These are phyloP conservation scores for Parasarocladium wereldwijsianum DNA, from an alignment of 2,329 filamentous ascomycete species.

Conservation along the genomic window DNA sequence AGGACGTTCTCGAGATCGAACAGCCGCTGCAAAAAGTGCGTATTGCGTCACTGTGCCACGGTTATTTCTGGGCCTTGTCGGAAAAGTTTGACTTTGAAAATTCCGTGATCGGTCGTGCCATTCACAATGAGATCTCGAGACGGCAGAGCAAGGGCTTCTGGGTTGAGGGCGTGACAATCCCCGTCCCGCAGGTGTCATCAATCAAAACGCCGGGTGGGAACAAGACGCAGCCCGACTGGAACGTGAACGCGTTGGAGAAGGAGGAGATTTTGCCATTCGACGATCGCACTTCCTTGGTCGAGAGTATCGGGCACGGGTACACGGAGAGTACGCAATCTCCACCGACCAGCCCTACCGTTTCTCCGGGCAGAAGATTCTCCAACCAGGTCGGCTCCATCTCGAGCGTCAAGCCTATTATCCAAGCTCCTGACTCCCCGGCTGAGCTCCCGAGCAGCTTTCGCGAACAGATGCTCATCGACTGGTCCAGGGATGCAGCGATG, in stretches of 20 bases:
- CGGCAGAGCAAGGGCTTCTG: constrained; percentile 64
- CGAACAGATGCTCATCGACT: constrained; percentile 65
- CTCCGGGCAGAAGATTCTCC: constrained; percentile 49
- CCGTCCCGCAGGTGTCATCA: constrained; percentile 47
- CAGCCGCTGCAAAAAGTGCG: constrained; percentile 59
- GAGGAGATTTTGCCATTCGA: constrained; percentile 63
- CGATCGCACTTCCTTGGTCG: constrained; percentile 55
- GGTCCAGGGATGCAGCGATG: constrained; percentile 64
- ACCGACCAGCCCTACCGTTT: constrained; percentile 52
- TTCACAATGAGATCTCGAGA: constrained; percentile 62
- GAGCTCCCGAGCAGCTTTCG: constrained; percentile 52
- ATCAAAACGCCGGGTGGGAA: constrained; percentile 37
- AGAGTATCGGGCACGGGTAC: constrained; percentile 61
- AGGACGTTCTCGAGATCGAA: constrained; percentile 58
- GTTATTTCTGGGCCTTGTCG: constrained; percentile 71
- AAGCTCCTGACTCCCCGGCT: constrained; percentile 18
- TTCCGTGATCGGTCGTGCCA: constrained; percentile 51
- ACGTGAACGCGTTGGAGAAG: constrained; percentile 39
- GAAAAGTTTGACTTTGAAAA: constrained; percentile 66
- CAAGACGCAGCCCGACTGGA: constrained; percentile 27
- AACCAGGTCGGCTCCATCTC: constrained; percentile 41
- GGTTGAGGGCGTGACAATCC: constrained; percentile 60
- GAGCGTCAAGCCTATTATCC: constrained; percentile 21
- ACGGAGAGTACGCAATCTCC: constrained; percentile 46
- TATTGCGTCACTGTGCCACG: constrained; percentile 71